Evolutionary conservation across 1,284 basidiomycete species (phyloP).

Genomic region (Inonotus hispidus): DNA sequence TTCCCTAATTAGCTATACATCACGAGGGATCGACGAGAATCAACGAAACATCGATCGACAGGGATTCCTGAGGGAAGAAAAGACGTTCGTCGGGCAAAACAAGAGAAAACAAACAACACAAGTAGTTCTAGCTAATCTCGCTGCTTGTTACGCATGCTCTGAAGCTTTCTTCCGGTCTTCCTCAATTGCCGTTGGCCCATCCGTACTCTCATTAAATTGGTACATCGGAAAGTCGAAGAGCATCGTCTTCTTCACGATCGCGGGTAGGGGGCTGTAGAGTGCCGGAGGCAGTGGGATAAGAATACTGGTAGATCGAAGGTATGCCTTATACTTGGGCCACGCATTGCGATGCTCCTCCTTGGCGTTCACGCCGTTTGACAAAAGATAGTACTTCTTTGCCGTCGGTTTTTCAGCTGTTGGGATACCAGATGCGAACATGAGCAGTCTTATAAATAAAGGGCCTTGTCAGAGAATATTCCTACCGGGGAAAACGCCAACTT

Average conservation of each 20-base stretch:
- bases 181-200: conserved; percentile 43
- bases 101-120: neutral
- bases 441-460: conserved; percentile 35
- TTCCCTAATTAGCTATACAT: neutral
- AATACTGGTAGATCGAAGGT: conserved; percentile 57
- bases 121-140: neutral
- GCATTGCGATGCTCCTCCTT: conserved; percentile 30
- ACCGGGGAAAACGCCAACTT: conserved; percentile 24
- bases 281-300: conserved; percentile 59
- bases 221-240: conserved; percentile 64
- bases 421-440: conserved; percentile 66
- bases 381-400: conserved; percentile 59
- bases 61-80: too few relatives aligned
- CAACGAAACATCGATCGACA: neutral
- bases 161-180: conserved; percentile 27
- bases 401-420: conserved; percentile 71
- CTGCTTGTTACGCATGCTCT: neutral
- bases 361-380: conserved; percentile 42
- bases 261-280: conserved; percentile 54
- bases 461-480: neutral
- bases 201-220: conserved; percentile 48
- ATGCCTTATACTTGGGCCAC: conserved; percentile 54
- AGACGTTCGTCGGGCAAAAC: too few relatives aligned
- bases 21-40: neutral
- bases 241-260: conserved; percentile 50